phyloP scores from a whole-genome alignment of 441 rosid species.

The Erodium moschatum region DNA sequence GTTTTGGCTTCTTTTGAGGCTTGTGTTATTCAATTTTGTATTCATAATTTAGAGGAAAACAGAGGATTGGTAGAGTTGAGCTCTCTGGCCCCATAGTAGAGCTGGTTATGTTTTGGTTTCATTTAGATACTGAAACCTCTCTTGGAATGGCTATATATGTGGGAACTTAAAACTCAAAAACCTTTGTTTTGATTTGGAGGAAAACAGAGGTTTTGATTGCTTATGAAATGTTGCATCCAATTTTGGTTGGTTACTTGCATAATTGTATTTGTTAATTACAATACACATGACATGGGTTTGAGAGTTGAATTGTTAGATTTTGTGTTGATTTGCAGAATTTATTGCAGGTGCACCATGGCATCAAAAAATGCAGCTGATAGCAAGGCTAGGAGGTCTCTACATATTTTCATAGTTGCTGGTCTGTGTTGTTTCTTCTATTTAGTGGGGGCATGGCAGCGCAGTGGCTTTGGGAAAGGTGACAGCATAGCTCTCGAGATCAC shows the following conservation, averaged over 20 bases:
- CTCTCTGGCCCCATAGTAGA: too few relatives aligned
- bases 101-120: not conserved
- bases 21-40: not conserved
- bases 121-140: too few relatives aligned
- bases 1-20: not conserved
- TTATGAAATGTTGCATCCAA: not conserved
- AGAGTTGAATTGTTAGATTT: not conserved
- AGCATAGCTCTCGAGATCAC: constrained; percentile 81
- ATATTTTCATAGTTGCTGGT: constrained; percentile 65
- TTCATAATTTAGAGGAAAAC: not conserved
- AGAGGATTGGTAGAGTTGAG: not conserved
- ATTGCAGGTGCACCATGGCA: constrained; percentile 54
- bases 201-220: not conserved
- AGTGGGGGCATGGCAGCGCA: constrained; percentile 92
- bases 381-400: constrained; percentile 75
- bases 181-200: not conserved
- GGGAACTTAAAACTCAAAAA: too few relatives aligned
- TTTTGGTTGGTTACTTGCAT: not conserved
- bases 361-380: constrained; percentile 55
- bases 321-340: not conserved
- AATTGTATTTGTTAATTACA: not conserved
- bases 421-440: constrained; percentile 86
- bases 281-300: not conserved
- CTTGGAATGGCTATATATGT: too few relatives aligned
- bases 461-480: constrained; percentile 97